These are phyloP conservation scores for Microdochium nivale DNA, from an alignment of 2,329 filamentous ascomycete genomes.

Conservation along the genomic window DNA sequence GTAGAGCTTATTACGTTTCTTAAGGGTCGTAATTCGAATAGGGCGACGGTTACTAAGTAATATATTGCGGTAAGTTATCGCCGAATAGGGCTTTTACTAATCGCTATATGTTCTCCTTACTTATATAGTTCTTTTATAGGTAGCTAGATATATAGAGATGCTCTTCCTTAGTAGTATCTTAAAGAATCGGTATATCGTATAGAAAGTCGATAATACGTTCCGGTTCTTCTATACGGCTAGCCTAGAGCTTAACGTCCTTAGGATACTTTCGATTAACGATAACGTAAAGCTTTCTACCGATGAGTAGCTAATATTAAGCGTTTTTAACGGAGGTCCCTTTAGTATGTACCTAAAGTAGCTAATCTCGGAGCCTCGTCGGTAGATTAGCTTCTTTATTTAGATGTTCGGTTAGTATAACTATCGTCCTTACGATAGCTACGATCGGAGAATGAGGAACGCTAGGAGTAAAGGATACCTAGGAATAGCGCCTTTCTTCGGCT, in stretches of 20 bases:
- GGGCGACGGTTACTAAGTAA: no score
- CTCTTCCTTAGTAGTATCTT: no score
- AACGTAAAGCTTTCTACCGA: not conserved
- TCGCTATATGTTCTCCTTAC: not conserved
- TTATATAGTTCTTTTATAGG: not conserved
- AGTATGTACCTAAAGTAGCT: not conserved
- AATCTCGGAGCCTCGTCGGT: not conserved
- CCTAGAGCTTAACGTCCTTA: not conserved
- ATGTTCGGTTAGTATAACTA: not conserved
- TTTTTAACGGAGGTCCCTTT: not conserved
- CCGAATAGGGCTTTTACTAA: no score
- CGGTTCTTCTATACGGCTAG: not conserved
- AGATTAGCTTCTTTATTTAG: not conserved
- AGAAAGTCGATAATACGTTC: not conserved
- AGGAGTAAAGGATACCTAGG: not conserved
- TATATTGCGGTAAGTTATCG: no score
- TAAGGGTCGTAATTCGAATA: no score
- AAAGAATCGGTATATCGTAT: no score
- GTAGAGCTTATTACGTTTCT: no score
- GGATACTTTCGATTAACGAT: no score
- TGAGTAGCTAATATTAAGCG: not conserved
- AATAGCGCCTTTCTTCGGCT: not conserved
- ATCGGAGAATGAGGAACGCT: not conserved
- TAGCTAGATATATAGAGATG: not conserved
- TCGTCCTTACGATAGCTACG: not conserved